These are phyloP conservation scores for Hortaea sp. DNA, from an alignment of 2,329 filamentous ascomycete genomes.

Conservation along the genomic window DNA sequence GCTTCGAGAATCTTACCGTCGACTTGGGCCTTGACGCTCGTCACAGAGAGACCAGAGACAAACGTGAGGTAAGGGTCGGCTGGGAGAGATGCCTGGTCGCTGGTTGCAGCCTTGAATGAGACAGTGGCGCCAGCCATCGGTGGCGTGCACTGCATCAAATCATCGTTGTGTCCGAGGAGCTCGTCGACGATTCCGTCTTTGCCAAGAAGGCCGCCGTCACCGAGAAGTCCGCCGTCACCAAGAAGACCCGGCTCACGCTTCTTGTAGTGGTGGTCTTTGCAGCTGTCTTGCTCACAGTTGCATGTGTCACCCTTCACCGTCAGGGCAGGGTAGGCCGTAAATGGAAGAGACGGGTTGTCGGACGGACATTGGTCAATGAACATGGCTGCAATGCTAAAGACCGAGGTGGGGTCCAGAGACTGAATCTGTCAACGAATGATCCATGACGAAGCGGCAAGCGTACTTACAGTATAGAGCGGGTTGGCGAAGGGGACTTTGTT, in stretches of 20 bases:
- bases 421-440: not conserved
- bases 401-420: constrained; percentile 45
- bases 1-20: constrained; percentile 5
- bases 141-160: not conserved
- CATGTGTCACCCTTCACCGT: constrained; percentile 2
- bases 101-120: constrained; percentile 4
- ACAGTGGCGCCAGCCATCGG: constrained; percentile 4
- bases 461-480: constrained; percentile 1
- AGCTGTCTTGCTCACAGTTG: constrained; percentile 6
- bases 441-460: not conserved
- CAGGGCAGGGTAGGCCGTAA: constrained; percentile 37
- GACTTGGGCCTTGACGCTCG: constrained; percentile 7
- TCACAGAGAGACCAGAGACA: constrained; percentile 9
- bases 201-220: too few species aligned
- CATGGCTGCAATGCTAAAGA: constrained; percentile 54
- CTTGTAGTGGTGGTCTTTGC: constrained; percentile 1
- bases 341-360: constrained; percentile 45
- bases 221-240: too few species aligned
- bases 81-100: constrained; percentile 1
- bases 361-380: constrained; percentile 51
- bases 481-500: constrained; percentile 45
- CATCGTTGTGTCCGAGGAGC: not conserved
- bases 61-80: constrained; percentile 9
- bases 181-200: too few species aligned
- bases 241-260: not conserved